Evolutionary conservation across 176 grass and related monocot species (phyloP).

Genomic region (Carex littledalei): DNA sequence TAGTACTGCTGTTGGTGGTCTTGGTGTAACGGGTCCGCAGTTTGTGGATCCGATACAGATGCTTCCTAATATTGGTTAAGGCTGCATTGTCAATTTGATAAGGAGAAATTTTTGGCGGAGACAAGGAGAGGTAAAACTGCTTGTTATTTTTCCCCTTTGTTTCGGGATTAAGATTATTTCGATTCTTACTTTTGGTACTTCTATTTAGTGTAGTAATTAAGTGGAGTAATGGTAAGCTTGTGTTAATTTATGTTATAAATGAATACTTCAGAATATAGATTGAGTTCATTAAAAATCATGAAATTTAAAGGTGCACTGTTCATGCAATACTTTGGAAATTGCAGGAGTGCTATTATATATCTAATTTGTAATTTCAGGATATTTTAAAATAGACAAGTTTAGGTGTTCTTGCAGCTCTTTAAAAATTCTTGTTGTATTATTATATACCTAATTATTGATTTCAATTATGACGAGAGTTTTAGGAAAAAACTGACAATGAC

Average conservation of each 20-base stretch:
- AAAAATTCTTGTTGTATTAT: background rate
- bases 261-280: conserved; percentile 10
- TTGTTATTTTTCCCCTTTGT: background rate
- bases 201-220: conserved; percentile 13
- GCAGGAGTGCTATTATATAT: background rate
- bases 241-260: conserved; percentile 17
- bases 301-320: conserved; percentile 7
- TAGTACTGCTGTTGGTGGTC: background rate
- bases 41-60: conserved; percentile 26
- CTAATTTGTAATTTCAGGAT: background rate
- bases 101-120: background rate
- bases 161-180: background rate
- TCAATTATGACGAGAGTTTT: background rate
- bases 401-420: background rate
- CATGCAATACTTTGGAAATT: background rate
- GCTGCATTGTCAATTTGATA: background rate
- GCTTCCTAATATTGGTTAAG: conserved; percentile 25
- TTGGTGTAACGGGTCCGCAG: background rate
- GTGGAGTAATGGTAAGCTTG: conserved; percentile 3
- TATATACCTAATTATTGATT: background rate
- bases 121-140: background rate
- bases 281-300: background rate
- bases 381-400: background rate
- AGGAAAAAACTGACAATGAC: background rate
- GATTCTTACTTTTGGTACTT: background rate